These are phyloP conservation scores for Candida gigantensis DNA, from an alignment of 1,139 yeast species.

Conservation along the genomic window DNA sequence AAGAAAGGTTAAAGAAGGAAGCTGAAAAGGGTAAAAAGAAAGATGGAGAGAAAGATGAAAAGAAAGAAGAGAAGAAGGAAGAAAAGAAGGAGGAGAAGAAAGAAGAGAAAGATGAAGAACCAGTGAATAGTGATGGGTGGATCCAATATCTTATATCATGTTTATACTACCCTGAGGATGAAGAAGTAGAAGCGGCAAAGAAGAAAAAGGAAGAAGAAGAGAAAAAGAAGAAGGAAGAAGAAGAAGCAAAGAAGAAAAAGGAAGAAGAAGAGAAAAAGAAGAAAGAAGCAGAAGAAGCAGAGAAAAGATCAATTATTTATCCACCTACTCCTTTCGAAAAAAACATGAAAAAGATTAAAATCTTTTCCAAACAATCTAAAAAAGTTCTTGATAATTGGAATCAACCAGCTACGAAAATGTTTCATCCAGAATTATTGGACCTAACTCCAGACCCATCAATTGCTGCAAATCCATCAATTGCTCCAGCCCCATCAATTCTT, in stretches of 20 bases:
- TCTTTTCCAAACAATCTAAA: slow-evolving; percentile 24
- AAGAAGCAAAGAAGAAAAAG: slow-evolving; percentile 10
- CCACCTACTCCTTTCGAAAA: slow-evolving; percentile 10
- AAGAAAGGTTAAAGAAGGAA: slow-evolving; percentile 7
- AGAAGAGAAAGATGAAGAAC: neutral
- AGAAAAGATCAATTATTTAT: neutral
- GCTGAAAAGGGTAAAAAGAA: slow-evolving; percentile 8
- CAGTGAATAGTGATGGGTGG: slow-evolving; percentile 1
- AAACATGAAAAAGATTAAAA: slow-evolving; percentile 18
- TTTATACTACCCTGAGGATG: slow-evolving; percentile 3
- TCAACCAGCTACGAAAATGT: slow-evolving; percentile 31
- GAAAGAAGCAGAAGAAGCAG: neutral
- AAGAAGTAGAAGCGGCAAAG: slow-evolving; percentile 3
- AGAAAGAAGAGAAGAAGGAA: neutral
- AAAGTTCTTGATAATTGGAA: slow-evolving; percentile 34
- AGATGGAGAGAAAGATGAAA: slow-evolving; percentile 2
- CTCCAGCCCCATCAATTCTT: neutral
- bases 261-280: slow-evolving; percentile 2
- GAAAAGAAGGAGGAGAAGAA: neutral
- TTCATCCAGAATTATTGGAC: slow-evolving; percentile 13
- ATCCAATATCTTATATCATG: slow-evolving; percentile 3
- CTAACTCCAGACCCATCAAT: neutral
- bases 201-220: slow-evolving; percentile 6
- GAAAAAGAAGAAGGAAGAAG: slow-evolving; percentile 7
- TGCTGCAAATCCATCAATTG: neutral